Evolutionary conservation across 139 green algal genomes (phyloP).

Genomic region (Dunaliella primolecta): DNA sequence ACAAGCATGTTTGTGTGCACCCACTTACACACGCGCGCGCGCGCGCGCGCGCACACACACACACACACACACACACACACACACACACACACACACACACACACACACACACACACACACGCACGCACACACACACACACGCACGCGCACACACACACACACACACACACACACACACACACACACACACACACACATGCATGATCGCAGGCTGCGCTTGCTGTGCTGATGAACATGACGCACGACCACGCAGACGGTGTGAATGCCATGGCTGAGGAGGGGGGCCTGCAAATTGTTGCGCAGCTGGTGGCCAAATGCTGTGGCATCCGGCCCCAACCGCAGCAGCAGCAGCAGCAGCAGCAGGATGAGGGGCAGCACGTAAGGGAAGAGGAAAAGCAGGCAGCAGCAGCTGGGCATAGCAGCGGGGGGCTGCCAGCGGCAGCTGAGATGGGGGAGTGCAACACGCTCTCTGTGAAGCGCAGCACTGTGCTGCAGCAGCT

Average conservation of each 20-base stretch:
- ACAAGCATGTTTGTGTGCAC: no score
- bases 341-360: background rate
- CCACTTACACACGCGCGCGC: no score
- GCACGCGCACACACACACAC: no score
- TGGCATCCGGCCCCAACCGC: background rate
- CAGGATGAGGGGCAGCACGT: constrained; percentile 7
- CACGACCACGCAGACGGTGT: constrained; percentile 57
- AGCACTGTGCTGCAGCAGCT: constrained; percentile 35
- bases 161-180: no score
- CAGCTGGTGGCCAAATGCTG: constrained; percentile 14
- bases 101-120: no score
- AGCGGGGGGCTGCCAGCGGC: background rate
- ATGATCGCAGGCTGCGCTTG: constrained; percentile 34
- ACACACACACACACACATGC: no score
- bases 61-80: no score
- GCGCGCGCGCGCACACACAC: no score
- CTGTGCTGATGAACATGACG: constrained; percentile 73
- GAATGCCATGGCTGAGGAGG: constrained; percentile 28
- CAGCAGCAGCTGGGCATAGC: no score
- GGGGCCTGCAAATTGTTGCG: constrained; percentile 20
- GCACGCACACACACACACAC: no score
- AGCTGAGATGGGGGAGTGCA: background rate
- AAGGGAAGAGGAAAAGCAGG: background rate
- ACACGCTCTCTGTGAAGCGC: background rate
- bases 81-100: no score